These are phyloP conservation scores for Podospora didyma DNA, from an alignment of 495 filamentous ascomycete species.

Conservation along the genomic window DNA sequence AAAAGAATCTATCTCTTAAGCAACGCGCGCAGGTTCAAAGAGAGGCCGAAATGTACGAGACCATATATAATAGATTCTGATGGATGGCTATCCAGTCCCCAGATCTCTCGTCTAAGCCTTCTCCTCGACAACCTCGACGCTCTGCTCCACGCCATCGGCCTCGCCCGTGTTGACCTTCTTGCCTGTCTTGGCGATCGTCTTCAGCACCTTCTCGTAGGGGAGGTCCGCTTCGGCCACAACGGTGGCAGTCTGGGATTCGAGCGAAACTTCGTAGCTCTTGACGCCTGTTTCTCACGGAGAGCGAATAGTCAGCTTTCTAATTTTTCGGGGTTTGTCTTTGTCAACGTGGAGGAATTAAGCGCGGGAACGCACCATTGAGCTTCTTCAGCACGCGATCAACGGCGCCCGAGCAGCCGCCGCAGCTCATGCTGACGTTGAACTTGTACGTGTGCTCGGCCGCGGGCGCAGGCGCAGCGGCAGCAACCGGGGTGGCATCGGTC, in stretches of 20 bases:
- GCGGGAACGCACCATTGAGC: constrained; percentile 65
- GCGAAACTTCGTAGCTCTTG: constrained; percentile 79
- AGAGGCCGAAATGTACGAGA: no score
- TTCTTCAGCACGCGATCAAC: constrained; percentile 93
- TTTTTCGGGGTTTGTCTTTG: background rate
- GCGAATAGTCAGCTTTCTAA: background rate
- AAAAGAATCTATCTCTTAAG: no score
- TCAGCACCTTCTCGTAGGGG: constrained; percentile 74
- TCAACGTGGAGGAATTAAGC: background rate
- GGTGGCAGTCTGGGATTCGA: constrained; percentile 74
- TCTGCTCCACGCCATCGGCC: constrained; percentile 49
- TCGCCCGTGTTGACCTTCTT: constrained; percentile 79
- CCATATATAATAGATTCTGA: no score
- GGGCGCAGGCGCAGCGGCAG: background rate
- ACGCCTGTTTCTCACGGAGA: constrained; percentile 56
- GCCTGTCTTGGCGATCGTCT: constrained; percentile 91
- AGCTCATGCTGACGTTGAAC: constrained; percentile 65
- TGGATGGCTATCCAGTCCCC: no score
- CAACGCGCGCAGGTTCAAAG: no score
- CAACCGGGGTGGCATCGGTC: background rate
- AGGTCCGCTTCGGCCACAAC: constrained; percentile 62
- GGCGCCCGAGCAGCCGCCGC: constrained; percentile 61
- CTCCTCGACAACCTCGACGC: constrained; percentile 39
- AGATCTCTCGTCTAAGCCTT: constrained; percentile 1
- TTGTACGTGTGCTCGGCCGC: constrained; percentile 48